phyloP scores from a whole-genome alignment of 2,329 filamentous ascomycete genomes.

The Raffaelea arxii region DNA sequence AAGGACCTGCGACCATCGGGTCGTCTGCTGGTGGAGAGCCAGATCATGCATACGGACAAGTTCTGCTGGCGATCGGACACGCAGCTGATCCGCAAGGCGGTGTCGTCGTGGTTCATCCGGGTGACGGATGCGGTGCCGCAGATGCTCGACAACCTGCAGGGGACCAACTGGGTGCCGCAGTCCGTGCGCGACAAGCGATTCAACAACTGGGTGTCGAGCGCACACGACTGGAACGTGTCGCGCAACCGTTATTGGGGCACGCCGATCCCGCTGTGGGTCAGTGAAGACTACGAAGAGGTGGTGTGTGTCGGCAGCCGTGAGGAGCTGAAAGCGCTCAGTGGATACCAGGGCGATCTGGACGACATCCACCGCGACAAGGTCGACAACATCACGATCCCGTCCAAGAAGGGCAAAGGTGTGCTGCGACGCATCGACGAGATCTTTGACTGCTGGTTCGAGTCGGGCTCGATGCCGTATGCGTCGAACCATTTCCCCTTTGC shows the following conservation, averaged over 20 bases:
- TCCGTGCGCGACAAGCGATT: slow-evolving; percentile 90
- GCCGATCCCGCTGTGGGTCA: slow-evolving; percentile 55
- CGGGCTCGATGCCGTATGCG: slow-evolving; percentile 43
- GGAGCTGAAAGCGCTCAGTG: slow-evolving; percentile 77
- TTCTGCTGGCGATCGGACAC: slow-evolving; percentile 95
- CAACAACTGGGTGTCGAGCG: slow-evolving; percentile 81
- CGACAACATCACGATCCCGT: slow-evolving; percentile 89
- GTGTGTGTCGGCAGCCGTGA: slow-evolving; percentile 78
- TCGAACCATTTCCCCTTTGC: slow-evolving; percentile 49
- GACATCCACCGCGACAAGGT: slow-evolving; percentile 91
- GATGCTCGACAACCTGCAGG: slow-evolving; percentile 84
- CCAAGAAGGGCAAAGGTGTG: slow-evolving; percentile 60
- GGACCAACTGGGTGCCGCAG: slow-evolving; percentile 82
- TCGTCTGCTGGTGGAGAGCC: slow-evolving; percentile 72
- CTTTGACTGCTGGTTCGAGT: slow-evolving; percentile 48
- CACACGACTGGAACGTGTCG: slow-evolving; percentile 91
- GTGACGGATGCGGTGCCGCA: slow-evolving; percentile 74
- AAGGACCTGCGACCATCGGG: slow-evolving; percentile 73
- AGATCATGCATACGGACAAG: slow-evolving; percentile 84
- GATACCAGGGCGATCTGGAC: slow-evolving; percentile 71
- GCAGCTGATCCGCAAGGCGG: slow-evolving; percentile 82
- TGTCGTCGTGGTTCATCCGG: slow-evolving; percentile 91
- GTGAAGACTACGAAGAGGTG: slow-evolving; percentile 77
- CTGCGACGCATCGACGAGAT: slow-evolving; percentile 53
- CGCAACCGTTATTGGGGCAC: slow-evolving; percentile 91